These are phyloP conservation scores for Penicillium thymicola DNA, from an alignment of 2,329 filamentous ascomycete genomes.

Conservation along the genomic window DNA sequence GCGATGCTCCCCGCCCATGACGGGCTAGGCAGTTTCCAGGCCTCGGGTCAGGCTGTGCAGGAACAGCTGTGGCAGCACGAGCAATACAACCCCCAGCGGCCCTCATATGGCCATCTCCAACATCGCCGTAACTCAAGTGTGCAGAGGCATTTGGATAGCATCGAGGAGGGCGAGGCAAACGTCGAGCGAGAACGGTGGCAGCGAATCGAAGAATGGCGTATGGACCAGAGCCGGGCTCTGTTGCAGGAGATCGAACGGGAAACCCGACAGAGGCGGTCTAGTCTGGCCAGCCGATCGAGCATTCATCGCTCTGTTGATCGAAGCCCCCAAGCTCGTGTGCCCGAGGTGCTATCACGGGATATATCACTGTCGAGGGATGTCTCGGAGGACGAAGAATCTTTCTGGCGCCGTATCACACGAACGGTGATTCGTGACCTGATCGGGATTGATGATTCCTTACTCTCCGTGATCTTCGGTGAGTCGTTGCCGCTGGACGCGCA, in stretches of 20 bases:
- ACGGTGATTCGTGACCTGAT: conserved; percentile 86
- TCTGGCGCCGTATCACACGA: conserved; percentile 78
- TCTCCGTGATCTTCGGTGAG: conserved; percentile 86
- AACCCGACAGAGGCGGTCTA: conserved; percentile 61
- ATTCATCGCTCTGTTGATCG: conserved; percentile 19
- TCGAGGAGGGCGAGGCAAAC: conserved; percentile 55
- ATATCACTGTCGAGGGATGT: conserved; percentile 39
- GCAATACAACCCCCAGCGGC: conserved; percentile 70
- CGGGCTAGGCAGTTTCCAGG: conserved; percentile 81
- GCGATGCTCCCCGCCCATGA: conserved; percentile 88
- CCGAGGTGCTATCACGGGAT: conserved; percentile 55
- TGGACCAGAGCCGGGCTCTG: conserved; percentile 83
- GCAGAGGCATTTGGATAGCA: conserved; percentile 54
- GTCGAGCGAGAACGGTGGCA: conserved; percentile 72
- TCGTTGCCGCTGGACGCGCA: conserved; percentile 52
- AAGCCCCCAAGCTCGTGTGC: conserved; percentile 21
- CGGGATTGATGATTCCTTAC: conserved; percentile 79
- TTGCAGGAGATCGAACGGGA: conserved; percentile 87
- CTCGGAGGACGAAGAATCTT: conserved; percentile 58
- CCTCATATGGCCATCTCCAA: conserved; percentile 42
- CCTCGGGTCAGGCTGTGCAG: conserved; percentile 62
- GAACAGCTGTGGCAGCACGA: conserved; percentile 89
- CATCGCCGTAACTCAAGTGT: conserved; percentile 55
- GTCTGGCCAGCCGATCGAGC: conserved; percentile 25
- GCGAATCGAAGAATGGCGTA: conserved; percentile 85